A percentile compares a stretch with the other conserved stretches of the same genome.
phyloP scores from a whole-genome alignment of 306 rosid species.

The Cicer pinnatifidum region DNA sequence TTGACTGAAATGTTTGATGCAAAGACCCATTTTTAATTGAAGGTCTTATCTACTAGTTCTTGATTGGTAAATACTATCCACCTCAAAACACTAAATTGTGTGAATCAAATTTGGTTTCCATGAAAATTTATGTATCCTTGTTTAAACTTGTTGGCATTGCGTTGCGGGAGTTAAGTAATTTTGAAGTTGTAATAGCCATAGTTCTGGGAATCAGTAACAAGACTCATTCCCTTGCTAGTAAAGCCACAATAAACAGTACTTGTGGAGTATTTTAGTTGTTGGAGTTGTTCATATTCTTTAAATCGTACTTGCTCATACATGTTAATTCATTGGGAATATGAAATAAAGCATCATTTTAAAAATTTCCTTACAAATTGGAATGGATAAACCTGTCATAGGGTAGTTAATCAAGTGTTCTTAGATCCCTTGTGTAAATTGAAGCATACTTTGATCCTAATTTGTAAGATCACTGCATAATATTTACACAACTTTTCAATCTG shows the following conservation, averaged over 20 bases:
- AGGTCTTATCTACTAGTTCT: slow-evolving; percentile 27
- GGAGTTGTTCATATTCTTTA: slow-evolving; percentile 29
- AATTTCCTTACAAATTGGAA: background rate
- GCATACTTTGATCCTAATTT: slow-evolving; percentile 22
- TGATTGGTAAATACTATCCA: slow-evolving; percentile 9
- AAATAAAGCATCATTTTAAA: slow-evolving; percentile 5
- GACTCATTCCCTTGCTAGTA: slow-evolving; percentile 28
- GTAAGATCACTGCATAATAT: slow-evolving; percentile 15
- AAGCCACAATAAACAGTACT: slow-evolving; percentile 19
- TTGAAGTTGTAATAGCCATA: slow-evolving; percentile 23
- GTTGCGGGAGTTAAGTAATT: slow-evolving; percentile 11
- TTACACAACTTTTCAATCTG: slow-evolving; percentile 21
- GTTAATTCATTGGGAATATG: slow-evolving; percentile 28
- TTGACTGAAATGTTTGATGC: slow-evolving; percentile 33
- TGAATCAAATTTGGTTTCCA: slow-evolving; percentile 18
- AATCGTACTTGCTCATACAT: slow-evolving; percentile 2
- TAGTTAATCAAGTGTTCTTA: slow-evolving; percentile 20
- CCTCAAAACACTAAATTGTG: slow-evolving; percentile 13
- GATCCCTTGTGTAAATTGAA: slow-evolving; percentile 4
- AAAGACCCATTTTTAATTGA: slow-evolving; percentile 6
- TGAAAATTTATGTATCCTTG: slow-evolving; percentile 6
- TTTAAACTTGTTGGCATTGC: slow-evolving; percentile 34
- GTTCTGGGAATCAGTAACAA: slow-evolving; percentile 32
- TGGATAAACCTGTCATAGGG: slow-evolving; percentile 20
- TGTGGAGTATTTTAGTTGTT: slow-evolving; percentile 19